Evolutionary conservation across 2,329 filamentous ascomycete genomes (phyloP).

Genomic region (Fusarium keratoplasticum): DNA sequence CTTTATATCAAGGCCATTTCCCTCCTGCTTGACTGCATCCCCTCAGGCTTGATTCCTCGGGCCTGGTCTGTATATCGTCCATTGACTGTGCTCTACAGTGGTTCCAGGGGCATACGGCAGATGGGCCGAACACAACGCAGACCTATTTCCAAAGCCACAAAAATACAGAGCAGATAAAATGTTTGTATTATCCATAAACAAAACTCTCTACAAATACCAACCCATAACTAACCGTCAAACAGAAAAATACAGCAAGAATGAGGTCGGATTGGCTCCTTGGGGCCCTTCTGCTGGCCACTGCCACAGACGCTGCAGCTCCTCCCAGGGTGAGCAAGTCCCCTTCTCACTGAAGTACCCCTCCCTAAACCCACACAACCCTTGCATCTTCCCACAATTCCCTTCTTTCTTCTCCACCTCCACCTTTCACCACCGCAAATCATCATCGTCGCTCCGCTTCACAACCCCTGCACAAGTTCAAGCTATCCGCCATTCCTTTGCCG

Average conservation of each 20-base stretch:
- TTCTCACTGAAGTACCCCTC: not conserved
- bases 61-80: not conserved
- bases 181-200: not conserved
- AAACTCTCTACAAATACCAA: not conserved
- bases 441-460: not conserved
- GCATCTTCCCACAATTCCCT: not conserved
- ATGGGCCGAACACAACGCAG: not conserved
- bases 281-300: slow-evolving; percentile 47
- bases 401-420: slow-evolving; percentile 2
- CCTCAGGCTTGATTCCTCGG: not conserved
- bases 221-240: not conserved
- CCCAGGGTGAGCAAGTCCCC: slow-evolving; percentile 25
- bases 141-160: not conserved
- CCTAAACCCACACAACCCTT: not conserved
- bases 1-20: slow-evolving; percentile 15
- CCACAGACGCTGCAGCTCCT: slow-evolving; percentile 41
- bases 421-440: not conserved
- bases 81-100: not conserved
- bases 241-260: slow-evolving; percentile 42
- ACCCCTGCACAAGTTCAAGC: not conserved
- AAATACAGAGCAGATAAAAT: not conserved
- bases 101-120: not conserved
- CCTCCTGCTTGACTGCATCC: not conserved
- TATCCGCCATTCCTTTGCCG: not conserved
- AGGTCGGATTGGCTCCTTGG: slow-evolving; percentile 49